Conservation (phyloP, 306 rosid genomes). For the Phaseolus lunatus region DNA sequence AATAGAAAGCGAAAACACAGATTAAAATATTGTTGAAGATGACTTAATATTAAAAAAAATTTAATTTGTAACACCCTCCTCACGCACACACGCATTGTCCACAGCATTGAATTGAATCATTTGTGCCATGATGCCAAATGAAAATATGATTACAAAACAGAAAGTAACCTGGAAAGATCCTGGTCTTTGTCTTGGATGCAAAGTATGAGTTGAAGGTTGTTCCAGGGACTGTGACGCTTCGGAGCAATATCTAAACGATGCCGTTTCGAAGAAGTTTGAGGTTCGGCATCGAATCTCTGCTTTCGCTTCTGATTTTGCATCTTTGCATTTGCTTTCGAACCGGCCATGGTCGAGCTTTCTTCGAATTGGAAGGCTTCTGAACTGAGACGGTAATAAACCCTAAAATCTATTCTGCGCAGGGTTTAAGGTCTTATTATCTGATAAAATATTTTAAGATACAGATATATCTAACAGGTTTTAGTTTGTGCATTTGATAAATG, state of each 20-base stretch:
- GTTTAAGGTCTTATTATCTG: background rate
- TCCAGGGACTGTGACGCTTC: conserved; percentile 60
- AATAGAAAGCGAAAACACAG: background rate
- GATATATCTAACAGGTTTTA: too few relatives aligned
- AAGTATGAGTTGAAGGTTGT: conserved; percentile 69
- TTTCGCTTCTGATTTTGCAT: conserved; percentile 57
- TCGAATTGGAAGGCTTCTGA: background rate
- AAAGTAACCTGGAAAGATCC: conserved; percentile 66
- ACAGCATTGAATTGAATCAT: conserved; percentile 27
- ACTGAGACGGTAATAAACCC: conserved; percentile 5
- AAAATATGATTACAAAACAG: background rate
- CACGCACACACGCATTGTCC: background rate
- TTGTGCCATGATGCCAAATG: background rate
- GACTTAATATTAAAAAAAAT: background rate
- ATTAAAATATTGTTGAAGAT: background rate
- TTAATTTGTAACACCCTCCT: background rate
- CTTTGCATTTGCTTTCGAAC: conserved; percentile 40
- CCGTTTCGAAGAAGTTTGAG: conserved; percentile 53
- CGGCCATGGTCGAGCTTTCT: conserved; percentile 37
- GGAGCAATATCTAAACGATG: conserved; percentile 44
- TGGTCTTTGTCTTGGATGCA: conserved; percentile 65
- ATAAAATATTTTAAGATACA: too few relatives aligned
- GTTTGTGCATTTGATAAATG: too few relatives aligned
- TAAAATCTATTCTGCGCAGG: background rate
- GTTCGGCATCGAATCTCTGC: conserved; percentile 28